Conservation (phyloP, 257 asterid genomes). For the Nicotiana sylvestris region DNA sequence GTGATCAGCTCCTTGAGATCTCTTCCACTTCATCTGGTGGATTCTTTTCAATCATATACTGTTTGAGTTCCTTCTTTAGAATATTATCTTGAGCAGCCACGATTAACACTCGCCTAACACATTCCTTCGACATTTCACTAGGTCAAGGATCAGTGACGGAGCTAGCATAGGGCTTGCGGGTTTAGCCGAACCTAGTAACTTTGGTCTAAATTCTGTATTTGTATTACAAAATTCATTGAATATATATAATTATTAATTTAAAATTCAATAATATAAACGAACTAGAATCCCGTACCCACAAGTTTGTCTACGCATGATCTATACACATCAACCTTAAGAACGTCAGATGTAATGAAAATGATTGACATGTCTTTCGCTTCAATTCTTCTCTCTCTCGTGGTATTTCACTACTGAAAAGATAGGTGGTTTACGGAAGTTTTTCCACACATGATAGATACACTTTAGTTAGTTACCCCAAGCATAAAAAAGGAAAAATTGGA, state of each 20-base stretch:
- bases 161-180: too few species aligned
- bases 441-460: too few species aligned
- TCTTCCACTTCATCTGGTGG: conserved; percentile 25
- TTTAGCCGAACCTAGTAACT: too few species aligned
- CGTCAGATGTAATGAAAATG: neutral
- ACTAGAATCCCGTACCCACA: too few species aligned
- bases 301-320: neutral
- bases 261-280: too few species aligned
- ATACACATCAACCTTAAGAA: neutral
- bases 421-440: too few species aligned
- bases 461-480: too few species aligned
- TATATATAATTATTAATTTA: too few species aligned
- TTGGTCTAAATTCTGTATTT: too few species aligned
- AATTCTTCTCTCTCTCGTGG: neutral
- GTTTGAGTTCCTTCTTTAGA: neutral
- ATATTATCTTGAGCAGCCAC: neutral
- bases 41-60: conserved; percentile 27
- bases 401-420: neutral
- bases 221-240: too few species aligned
- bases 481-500: too few species aligned
- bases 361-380: neutral
- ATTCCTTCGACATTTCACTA: neutral
- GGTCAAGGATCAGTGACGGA: neutral
- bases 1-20: conserved; percentile 28
- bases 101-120: neutral